These are phyloP conservation scores for Crucibulum parvulum DNA, from an alignment of 1,284 basidiomycete species.

Conservation along the genomic window DNA sequence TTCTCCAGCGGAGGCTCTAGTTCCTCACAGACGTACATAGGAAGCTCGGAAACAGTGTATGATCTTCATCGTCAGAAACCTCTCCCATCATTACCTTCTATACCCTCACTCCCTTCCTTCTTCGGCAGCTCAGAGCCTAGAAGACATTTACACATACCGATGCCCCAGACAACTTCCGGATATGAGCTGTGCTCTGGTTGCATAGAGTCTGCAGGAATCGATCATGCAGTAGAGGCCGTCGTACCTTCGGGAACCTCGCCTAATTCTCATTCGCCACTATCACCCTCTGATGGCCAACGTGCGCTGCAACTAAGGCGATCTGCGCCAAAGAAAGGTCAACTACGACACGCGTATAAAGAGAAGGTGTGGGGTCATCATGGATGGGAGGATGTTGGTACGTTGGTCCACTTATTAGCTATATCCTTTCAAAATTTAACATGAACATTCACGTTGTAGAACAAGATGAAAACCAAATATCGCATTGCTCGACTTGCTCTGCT, in stretches of 20 bases:
- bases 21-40: constrained; percentile 45
- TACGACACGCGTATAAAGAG: constrained; percentile 85
- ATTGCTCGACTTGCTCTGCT: constrained; percentile 82
- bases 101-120: constrained; percentile 28
- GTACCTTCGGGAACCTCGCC: constrained; percentile 52
- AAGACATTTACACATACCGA: constrained; percentile 21
- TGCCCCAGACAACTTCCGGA: constrained; percentile 43
- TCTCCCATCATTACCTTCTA: constrained; percentile 42
- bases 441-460: constrained; percentile 56
- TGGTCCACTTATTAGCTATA: neutral
- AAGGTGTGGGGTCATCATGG: constrained; percentile 82
- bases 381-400: constrained; percentile 87
- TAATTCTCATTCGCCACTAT: constrained; percentile 43
- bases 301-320: constrained; percentile 64
- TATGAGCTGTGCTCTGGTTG: constrained; percentile 87
- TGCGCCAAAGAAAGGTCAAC: constrained; percentile 73
- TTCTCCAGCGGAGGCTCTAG: constrained; percentile 44
- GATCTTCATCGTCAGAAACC: constrained; percentile 37
- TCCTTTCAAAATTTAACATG: neutral
- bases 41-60: constrained; percentile 29
- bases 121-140: constrained; percentile 10
- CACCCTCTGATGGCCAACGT: constrained; percentile 55
- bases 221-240: constrained; percentile 74
- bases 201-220: constrained; percentile 77
- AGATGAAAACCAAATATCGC: constrained; percentile 65